Evolutionary conservation across 1,139 yeast species (phyloP), one percentile per base, ranked within the genome.

Genomic region (Saccharomyces pastorianus): DNA sequence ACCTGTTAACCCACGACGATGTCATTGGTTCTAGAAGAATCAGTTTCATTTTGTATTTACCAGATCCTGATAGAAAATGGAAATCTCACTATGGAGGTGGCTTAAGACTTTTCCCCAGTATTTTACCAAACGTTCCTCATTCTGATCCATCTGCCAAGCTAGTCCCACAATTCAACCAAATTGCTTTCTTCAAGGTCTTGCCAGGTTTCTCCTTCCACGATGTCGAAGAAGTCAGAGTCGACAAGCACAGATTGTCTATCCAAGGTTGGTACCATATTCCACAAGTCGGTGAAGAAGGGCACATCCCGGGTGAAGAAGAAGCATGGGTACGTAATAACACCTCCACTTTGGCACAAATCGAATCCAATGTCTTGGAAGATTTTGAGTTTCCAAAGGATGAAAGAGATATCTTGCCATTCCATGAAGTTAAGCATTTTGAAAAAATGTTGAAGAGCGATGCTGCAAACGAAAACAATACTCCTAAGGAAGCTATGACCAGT

Each of bases 211-310:
- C 96, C 2, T 95, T 93, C 76, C 99, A 95, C 68, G 99, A 95
- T 62, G 99, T 95, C 8, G 99, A 95, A 71, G 99, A 95, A 68
- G 99, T 95, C 2, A 80, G 86, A 59, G 96, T 84, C 1, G 95
- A 90, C 64, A 88, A 84, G 66, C 95, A 90, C 59, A 78, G 99
- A 64, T 74, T 93, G 49, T 87, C 96, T 1, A 88, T 95, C 57
- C 96, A 93, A 66, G 99, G 99, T 0, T 95, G 99, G 99, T 95
- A 91, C 69, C 99, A 95, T 69, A 88, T 91, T 50, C 99, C 99
- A 2, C 99, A 93, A 67, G 76, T 74, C 8, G 97, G 96, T 11
- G 99, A 95, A 70, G 83, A 81, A 41, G 98, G 97, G 0, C 91
- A 71, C 64, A 78, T 83, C 47, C 82, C 81, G 26, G 95, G 93